Percentiles rank a stretch among this genome's conserved stretches.
These are phyloP conservation scores for Ammopiptanthus mongolicus DNA, from an alignment of 306 rosid species.

Conservation along the genomic window DNA sequence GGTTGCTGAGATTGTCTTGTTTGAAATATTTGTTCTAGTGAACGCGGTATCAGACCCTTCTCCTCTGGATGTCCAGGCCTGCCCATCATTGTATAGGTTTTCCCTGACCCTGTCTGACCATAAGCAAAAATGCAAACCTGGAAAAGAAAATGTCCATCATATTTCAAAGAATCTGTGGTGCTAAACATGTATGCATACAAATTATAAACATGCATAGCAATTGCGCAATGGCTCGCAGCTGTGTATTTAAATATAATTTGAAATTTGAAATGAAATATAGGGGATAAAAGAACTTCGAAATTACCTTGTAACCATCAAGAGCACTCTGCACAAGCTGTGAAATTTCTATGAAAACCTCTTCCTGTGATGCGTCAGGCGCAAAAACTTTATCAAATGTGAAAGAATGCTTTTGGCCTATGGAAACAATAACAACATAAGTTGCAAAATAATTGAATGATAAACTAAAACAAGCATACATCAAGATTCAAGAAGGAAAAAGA, in stretches of 20 bases:
- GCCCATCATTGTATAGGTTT: conserved; percentile 99
- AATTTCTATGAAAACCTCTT: conserved; percentile 81
- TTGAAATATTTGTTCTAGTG: conserved; percentile 86
- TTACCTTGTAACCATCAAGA: conserved; percentile 98
- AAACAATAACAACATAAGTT: conserved; percentile 16
- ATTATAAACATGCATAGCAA: background rate
- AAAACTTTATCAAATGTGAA: conserved; percentile 91
- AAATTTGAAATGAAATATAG: conserved; percentile 3
- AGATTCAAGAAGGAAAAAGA: background rate
- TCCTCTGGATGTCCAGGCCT: conserved; percentile 67
- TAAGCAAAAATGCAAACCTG: conserved; percentile 98
- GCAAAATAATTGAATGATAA: background rate
- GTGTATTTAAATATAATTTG: background rate
- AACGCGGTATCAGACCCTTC: conserved; percentile 92
- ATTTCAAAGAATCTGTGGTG: conserved; percentile 1
- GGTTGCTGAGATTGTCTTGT: conserved; percentile 68
- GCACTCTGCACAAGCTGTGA: conserved; percentile 99
- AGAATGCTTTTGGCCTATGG: conserved; percentile 80
- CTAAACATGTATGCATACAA: background rate
- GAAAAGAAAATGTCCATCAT: conserved; percentile 30
- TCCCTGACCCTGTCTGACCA: conserved; percentile 99
- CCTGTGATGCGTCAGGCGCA: conserved; percentile 72
- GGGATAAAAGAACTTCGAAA: conserved; percentile 12
- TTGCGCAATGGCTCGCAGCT: background rate
- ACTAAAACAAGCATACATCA: conserved; percentile 9